A percentile compares a stretch with the other conserved stretches of the same genome.
Conservation (phyloP, 2,329 filamentous ascomycete species). For the Waltergamsia citrina region DNA sequence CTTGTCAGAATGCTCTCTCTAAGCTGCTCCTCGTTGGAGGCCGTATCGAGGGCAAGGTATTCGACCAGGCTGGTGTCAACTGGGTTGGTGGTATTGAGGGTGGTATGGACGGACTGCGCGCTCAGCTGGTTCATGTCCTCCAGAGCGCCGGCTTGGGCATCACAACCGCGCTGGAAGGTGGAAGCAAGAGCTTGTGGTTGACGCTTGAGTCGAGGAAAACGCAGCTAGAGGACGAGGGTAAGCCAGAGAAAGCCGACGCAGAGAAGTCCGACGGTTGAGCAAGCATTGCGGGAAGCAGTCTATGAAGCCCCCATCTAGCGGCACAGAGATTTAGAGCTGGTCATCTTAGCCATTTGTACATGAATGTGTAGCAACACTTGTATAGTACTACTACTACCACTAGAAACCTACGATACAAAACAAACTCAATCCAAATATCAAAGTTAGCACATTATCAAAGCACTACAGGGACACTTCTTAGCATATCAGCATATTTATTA, state of each 20-base stretch:
- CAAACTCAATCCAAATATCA: too few relatives aligned
- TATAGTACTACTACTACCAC: too few relatives aligned
- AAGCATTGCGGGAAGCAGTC: too few relatives aligned
- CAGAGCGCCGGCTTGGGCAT: slow-evolving; percentile 72
- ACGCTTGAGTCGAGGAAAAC: slow-evolving; percentile 75
- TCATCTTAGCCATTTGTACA: too few relatives aligned
- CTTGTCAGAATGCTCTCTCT: slow-evolving; percentile 71
- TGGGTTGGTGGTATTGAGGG: slow-evolving; percentile 69
- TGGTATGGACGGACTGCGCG: slow-evolving; percentile 70
- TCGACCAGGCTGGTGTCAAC: slow-evolving; percentile 61
- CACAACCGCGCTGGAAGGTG: slow-evolving; percentile 69
- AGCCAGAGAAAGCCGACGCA: slow-evolving; percentile 8
- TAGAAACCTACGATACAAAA: too few relatives aligned
- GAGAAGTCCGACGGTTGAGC: not conserved
- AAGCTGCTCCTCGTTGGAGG: slow-evolving; percentile 85
- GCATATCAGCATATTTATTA: too few relatives aligned
- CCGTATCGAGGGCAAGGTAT: slow-evolving; percentile 74
- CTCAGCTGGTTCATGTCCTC: slow-evolving; percentile 72
- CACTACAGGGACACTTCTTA: too few relatives aligned
- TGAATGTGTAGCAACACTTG: too few relatives aligned
- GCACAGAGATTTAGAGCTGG: too few relatives aligned
- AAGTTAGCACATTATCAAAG: too few relatives aligned
- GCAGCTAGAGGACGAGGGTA: slow-evolving; percentile 59
- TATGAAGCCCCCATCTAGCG: too few relatives aligned
- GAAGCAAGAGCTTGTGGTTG: slow-evolving; percentile 74